These are phyloP conservation scores for Misopates orontium DNA, from an alignment of 257 asterid genomes.

Conservation along the genomic window DNA sequence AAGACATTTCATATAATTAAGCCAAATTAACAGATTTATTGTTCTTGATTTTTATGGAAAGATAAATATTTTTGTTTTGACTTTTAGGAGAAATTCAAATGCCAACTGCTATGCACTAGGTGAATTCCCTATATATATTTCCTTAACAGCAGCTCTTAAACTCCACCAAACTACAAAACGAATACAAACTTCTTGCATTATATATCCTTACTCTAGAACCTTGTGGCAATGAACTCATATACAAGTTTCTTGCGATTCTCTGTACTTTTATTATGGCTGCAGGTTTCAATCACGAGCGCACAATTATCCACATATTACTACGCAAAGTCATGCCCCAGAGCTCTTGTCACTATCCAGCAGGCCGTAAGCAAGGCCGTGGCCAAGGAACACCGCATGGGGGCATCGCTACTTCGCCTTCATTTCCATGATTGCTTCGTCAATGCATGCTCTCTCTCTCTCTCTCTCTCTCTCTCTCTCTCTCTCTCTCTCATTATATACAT, in stretches of 20 bases:
- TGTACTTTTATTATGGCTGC: constrained; percentile 8
- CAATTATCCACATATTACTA: constrained; percentile 43
- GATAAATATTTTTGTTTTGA: not conserved
- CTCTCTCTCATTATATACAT: not conserved
- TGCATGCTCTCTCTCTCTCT: constrained; percentile 45
- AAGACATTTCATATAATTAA: no score
- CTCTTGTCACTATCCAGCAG: constrained; percentile 44
- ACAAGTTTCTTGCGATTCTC: not conserved
- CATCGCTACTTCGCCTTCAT: constrained; percentile 70
- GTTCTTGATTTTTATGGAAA: not conserved
- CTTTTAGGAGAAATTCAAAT: not conserved
- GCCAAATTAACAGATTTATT: not conserved
- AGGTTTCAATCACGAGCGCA: constrained; percentile 20
- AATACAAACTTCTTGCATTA: not conserved
- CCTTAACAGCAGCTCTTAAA: constrained; percentile 1
- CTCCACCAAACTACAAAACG: not conserved
- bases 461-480: constrained; percentile 5
- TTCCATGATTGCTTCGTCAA: constrained; percentile 75
- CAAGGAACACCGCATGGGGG: constrained; percentile 66
- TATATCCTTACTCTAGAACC: not conserved
- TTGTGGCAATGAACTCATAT: not conserved
- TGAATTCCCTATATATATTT: constrained; percentile 4
- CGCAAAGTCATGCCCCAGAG: constrained; percentile 47
- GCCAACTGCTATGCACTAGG: constrained; percentile 1
- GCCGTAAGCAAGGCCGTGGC: constrained; percentile 36